A percentile compares a stretch with the other conserved stretches of the same genome.
Evolutionary conservation across 768 basidiomycete genomes (phyloP).

Genomic region (Solioccasus polychromus): DNA sequence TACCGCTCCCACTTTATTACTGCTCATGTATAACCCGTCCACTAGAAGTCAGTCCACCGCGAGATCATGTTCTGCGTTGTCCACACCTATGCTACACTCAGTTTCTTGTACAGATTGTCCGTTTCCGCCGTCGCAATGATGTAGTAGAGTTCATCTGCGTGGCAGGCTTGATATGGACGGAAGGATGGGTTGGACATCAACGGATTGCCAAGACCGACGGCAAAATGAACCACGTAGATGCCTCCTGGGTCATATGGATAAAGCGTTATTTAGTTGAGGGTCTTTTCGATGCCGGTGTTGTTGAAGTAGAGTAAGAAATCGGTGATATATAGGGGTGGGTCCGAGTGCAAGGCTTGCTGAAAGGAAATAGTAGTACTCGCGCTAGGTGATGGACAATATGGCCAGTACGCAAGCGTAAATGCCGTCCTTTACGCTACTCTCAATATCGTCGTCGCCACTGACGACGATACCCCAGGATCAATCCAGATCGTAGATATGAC

Average conservation of each 20-base stretch:
- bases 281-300: constrained; percentile 10
- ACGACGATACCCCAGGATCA: constrained; percentile 12
- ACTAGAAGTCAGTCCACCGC: constrained; percentile 11
- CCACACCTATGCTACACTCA: constrained; percentile 5
- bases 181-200: constrained; percentile 12
- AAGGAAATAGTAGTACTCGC: constrained; percentile 21
- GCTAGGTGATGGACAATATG: constrained; percentile 17
- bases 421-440: constrained; percentile 12
- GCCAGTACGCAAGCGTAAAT: constrained; percentile 15
- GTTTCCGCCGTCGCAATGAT: constrained; percentile 19
- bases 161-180: constrained; percentile 16
- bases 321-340: constrained; percentile 12
- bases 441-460: constrained; percentile 17
- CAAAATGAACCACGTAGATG: constrained; percentile 12
- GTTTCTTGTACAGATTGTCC: constrained; percentile 16
- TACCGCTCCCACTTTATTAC: no score
- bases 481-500: constrained; percentile 1
- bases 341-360: constrained; percentile 12
- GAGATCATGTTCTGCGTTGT: constrained; percentile 8
- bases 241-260: constrained; percentile 11
- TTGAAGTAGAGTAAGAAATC: constrained; percentile 15
- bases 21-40: no score
- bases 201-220: constrained; percentile 6
- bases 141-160: constrained; percentile 20
- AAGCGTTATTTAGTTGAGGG: no score